Conservation (phyloP, 768 basidiomycete genomes). For the Strobilomyces dryophilus region DNA sequence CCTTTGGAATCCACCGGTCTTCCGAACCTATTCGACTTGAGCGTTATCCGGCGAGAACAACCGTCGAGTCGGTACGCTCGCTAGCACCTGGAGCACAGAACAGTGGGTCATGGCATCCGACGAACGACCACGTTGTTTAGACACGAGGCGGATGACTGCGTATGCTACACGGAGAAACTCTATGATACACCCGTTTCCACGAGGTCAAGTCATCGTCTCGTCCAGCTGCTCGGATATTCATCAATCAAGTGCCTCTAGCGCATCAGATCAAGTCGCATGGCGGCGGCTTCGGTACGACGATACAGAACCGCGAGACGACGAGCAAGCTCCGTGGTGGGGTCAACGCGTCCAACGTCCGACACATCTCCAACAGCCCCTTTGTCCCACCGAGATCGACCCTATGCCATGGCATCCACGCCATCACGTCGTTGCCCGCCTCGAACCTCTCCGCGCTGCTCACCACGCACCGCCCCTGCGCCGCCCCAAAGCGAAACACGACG, state of each 20-base stretch:
- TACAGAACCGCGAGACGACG: slow-evolving; percentile 27
- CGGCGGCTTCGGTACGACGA: slow-evolving; percentile 7
- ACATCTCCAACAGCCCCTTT: slow-evolving; percentile 13
- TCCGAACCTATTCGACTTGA: too few species aligned
- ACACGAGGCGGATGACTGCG: too few species aligned
- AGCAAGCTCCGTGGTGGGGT: slow-evolving; percentile 29
- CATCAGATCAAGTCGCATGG: slow-evolving; percentile 36
- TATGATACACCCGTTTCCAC: too few species aligned
- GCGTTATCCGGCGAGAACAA: too few species aligned
- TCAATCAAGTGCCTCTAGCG: slow-evolving; percentile 15
- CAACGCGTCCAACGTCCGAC: slow-evolving; percentile 23
- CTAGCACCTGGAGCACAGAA: too few species aligned
- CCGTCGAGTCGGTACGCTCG: too few species aligned
- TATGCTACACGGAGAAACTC: too few species aligned
- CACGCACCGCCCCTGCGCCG: slow-evolving; percentile 20
- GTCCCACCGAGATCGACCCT: slow-evolving; percentile 29
- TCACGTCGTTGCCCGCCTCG: slow-evolving; percentile 37
- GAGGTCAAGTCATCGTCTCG: too few species aligned
- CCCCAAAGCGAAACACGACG: slow-evolving; percentile 37
- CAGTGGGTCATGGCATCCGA: too few species aligned
- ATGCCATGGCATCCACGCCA: slow-evolving; percentile 52
- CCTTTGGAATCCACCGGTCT: too few species aligned
- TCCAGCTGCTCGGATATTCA: too few species aligned
- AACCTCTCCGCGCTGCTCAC: slow-evolving; percentile 37
- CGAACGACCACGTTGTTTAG: too few species aligned